Conservation (phyloP, 1,139 yeast species). For the Lodderomyces jiufengensis region DNA sequence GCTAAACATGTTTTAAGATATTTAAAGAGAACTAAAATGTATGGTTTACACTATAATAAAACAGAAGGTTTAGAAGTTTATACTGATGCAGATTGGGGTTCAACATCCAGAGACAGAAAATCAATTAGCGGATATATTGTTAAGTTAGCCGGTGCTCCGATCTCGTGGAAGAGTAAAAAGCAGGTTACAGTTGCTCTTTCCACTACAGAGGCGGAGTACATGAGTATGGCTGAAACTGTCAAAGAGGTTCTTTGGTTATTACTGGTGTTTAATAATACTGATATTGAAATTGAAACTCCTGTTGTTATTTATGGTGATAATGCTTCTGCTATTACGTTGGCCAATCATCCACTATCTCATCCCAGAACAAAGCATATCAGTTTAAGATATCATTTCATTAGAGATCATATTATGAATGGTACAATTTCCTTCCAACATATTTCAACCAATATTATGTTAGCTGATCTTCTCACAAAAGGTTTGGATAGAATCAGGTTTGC, state of each 20-base stretch:
- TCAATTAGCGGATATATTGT: slow-evolving; percentile 13
- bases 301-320: slow-evolving; percentile 2
- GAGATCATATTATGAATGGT: not conserved
- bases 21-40: not conserved
- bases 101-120: slow-evolving; percentile 3
- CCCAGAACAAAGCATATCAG: slow-evolving; percentile 2
- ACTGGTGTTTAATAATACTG: not conserved
- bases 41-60: not conserved
- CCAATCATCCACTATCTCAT: slow-evolving; percentile 1
- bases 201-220: slow-evolving; percentile 16
- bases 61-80: not conserved
- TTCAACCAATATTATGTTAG: too few relatives aligned
- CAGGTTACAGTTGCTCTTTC: slow-evolving; percentile 13
- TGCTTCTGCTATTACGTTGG: not conserved
- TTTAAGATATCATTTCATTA: not conserved
- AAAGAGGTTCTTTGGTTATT: slow-evolving; percentile 14
- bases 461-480: too few relatives aligned
- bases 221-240: slow-evolving; percentile 13
- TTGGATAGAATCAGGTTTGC: too few relatives aligned
- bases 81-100: slow-evolving; percentile 8
- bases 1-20: slow-evolving; percentile 4
- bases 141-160: slow-evolving; percentile 11
- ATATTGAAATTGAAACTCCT: slow-evolving; percentile 1
- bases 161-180: slow-evolving; percentile 15
- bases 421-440: not conserved